Evolutionary conservation across 306 rosid genomes (phyloP).

Genomic region (Coriaria nepalensis): DNA sequence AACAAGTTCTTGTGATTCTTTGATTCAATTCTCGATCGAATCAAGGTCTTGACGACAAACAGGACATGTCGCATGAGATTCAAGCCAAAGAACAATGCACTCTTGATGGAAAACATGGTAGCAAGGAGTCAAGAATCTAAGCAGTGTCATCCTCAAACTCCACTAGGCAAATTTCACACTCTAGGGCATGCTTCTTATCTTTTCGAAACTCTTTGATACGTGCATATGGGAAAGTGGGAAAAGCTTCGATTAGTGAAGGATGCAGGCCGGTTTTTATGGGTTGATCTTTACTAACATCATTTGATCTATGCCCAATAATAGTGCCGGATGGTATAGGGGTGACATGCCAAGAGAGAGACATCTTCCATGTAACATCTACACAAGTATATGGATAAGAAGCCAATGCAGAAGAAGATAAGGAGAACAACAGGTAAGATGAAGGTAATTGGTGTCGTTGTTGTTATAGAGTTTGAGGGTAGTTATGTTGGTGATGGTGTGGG

Average conservation of each 20-base stretch:
- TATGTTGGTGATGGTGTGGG: no score
- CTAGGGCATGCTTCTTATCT: slow-evolving; percentile 22
- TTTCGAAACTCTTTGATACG: slow-evolving; percentile 37
- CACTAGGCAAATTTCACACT: slow-evolving; percentile 54
- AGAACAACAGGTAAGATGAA: slow-evolving; percentile 30
- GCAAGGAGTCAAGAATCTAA: slow-evolving; percentile 43
- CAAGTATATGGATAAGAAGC: slow-evolving; percentile 32
- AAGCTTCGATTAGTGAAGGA: slow-evolving; percentile 23
- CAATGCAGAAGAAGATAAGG: slow-evolving; percentile 27
- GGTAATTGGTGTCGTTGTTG: slow-evolving; percentile 13
- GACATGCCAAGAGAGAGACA: slow-evolving; percentile 17
- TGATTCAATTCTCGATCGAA: neutral
- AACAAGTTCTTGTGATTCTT: slow-evolving; percentile 8
- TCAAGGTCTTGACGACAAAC: slow-evolving; percentile 60
- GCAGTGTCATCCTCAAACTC: slow-evolving; percentile 50
- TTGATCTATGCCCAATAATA: neutral
- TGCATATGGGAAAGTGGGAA: slow-evolving; percentile 44
- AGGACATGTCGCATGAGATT: slow-evolving; percentile 60
- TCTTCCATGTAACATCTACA: slow-evolving; percentile 30
- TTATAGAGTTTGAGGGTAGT: no score
- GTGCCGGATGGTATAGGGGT: slow-evolving; percentile 22
- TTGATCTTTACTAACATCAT: neutral
- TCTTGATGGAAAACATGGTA: slow-evolving; percentile 67
- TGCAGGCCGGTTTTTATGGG: slow-evolving; percentile 38
- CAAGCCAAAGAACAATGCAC: slow-evolving; percentile 75